phyloP scores from a whole-genome alignment of 306 rosid genomes.

The Benincasa hispida region DNA sequence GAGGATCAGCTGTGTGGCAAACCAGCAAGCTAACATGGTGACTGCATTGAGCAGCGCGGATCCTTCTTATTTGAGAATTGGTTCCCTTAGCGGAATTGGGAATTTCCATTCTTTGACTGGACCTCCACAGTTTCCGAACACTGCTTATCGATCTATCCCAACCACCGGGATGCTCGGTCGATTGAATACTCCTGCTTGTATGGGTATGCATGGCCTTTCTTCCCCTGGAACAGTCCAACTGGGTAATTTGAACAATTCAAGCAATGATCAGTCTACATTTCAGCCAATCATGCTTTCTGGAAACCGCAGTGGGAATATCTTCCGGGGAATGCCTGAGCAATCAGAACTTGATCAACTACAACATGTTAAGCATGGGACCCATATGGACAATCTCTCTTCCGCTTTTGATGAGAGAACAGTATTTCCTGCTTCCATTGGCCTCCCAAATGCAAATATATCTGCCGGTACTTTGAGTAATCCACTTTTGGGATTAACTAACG shows the following conservation, averaged over 20 bases:
- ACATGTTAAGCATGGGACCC: slow-evolving; percentile 12
- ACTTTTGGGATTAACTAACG: slow-evolving; percentile 22
- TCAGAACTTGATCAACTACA: slow-evolving; percentile 26
- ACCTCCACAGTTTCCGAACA: slow-evolving; percentile 48
- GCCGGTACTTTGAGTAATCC: slow-evolving; percentile 22
- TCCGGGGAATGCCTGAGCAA: slow-evolving; percentile 42
- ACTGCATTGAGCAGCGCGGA: slow-evolving; percentile 70
- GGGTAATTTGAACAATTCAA: slow-evolving; percentile 40
- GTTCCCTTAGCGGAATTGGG: slow-evolving; percentile 43
- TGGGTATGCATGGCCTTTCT: slow-evolving; percentile 48
- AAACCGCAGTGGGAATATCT: slow-evolving; percentile 29
- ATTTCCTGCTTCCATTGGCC: slow-evolving; percentile 36
- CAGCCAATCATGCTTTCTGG: slow-evolving; percentile 33
- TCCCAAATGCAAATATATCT: slow-evolving; percentile 30
- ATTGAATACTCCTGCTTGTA: slow-evolving; percentile 55
- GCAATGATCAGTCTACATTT: slow-evolving; percentile 37
- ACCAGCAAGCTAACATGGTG: slow-evolving; percentile 88
- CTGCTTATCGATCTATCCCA: slow-evolving; percentile 47
- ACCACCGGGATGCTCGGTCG: slow-evolving; percentile 56
- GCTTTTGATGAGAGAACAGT: slow-evolving; percentile 25
- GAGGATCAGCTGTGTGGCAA: slow-evolving; percentile 67
- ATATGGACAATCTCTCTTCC: slow-evolving; percentile 27
- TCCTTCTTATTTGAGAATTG: slow-evolving; percentile 58
- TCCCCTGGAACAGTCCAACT: slow-evolving; percentile 50
- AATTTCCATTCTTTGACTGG: slow-evolving; percentile 37